Conservation (phyloP, 2,329 filamentous ascomycete species). For the Fusarium nodosum region DNA sequence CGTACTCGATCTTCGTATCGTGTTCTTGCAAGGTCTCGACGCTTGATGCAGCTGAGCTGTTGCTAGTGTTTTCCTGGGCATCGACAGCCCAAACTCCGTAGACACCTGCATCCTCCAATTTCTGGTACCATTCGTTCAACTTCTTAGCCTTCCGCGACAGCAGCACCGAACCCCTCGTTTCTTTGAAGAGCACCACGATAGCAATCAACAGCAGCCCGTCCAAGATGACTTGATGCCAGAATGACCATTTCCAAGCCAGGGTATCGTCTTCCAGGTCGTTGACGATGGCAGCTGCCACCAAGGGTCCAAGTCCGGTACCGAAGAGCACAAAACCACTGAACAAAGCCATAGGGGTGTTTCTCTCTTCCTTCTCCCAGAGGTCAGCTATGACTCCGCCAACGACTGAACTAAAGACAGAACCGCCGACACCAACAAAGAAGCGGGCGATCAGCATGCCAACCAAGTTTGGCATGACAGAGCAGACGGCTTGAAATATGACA, state of each 20-base stretch:
- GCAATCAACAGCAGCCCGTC: constrained; percentile 71
- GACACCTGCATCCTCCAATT: constrained; percentile 75
- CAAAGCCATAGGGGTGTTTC: constrained; percentile 91
- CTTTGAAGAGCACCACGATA: constrained; percentile 79
- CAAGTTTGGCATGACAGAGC: constrained; percentile 77
- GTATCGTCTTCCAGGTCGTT: constrained; percentile 64
- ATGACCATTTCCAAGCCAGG: constrained; percentile 84
- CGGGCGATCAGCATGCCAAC: constrained; percentile 81
- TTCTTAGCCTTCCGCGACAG: constrained; percentile 79
- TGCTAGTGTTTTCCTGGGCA: constrained; percentile 17
- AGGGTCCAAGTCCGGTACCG: constrained; percentile 83
- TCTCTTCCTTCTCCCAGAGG: constrained; percentile 80
- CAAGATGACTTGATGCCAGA: constrained; percentile 85
- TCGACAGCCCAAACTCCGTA: constrained; percentile 61
- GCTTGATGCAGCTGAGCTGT: constrained; percentile 43
- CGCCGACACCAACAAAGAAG: constrained; percentile 82
- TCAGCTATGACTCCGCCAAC: constrained; percentile 93
- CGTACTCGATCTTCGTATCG: constrained; percentile 19
- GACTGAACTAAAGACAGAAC: constrained; percentile 86
- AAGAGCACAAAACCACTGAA: constrained; percentile 85
- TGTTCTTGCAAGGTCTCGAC: constrained; percentile 33
- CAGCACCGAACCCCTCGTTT: constrained; percentile 85
- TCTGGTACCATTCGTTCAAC: constrained; percentile 84
- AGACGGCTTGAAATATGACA: constrained; percentile 77
- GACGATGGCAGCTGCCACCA: constrained; percentile 78